A percentile compares a stretch with the other conserved stretches of the same genome.
phyloP scores from a whole-genome alignment of 2,329 filamentous ascomycete genomes.

The Helminthosporium solani region DNA sequence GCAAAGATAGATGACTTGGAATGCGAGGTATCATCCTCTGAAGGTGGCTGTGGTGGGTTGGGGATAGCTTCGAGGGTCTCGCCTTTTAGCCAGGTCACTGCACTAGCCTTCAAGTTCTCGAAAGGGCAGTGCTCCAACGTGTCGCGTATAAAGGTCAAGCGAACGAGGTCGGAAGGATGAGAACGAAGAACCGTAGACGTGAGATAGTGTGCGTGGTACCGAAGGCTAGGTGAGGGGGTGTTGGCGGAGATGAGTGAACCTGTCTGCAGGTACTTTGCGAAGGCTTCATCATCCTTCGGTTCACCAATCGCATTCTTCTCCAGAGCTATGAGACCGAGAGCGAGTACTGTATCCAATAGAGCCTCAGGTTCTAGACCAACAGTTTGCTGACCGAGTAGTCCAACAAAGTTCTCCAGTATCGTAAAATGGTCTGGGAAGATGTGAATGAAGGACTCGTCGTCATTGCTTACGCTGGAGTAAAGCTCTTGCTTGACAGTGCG shows the following conservation, averaged over 20 bases:
- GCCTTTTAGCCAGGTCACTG: slow-evolving; percentile 61
- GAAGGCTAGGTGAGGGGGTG: slow-evolving; percentile 48
- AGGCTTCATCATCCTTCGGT: slow-evolving; percentile 53
- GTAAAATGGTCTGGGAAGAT: slow-evolving; percentile 57
- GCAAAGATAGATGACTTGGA: slow-evolving; percentile 44
- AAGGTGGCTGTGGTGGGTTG: slow-evolving; percentile 9
- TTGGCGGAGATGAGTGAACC: slow-evolving; percentile 52
- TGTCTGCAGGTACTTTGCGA: slow-evolving; percentile 54
- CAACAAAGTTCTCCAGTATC: slow-evolving; percentile 55
- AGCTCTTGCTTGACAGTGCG: slow-evolving; percentile 52
- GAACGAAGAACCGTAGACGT: slow-evolving; percentile 53
- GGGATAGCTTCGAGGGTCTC: slow-evolving; percentile 54
- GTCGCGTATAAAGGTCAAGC: slow-evolving; percentile 56
- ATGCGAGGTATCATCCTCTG: slow-evolving; percentile 13
- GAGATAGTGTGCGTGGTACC: slow-evolving; percentile 52
- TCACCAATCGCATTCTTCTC: slow-evolving; percentile 48
- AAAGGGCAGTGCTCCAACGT: slow-evolving; percentile 57
- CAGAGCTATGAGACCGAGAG: slow-evolving; percentile 53
- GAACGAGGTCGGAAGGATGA: slow-evolving; percentile 53
- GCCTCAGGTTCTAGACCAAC: slow-evolving; percentile 49
- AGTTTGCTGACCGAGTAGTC: slow-evolving; percentile 38
- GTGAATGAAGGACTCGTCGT: slow-evolving; percentile 40
- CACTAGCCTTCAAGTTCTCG: slow-evolving; percentile 57
- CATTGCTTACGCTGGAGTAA: slow-evolving; percentile 45
- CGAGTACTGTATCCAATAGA: slow-evolving; percentile 56